Base-by-base conservation (phyloP, 352 stramenopile species). In the Pseudoperonospora humuli region DNA sequence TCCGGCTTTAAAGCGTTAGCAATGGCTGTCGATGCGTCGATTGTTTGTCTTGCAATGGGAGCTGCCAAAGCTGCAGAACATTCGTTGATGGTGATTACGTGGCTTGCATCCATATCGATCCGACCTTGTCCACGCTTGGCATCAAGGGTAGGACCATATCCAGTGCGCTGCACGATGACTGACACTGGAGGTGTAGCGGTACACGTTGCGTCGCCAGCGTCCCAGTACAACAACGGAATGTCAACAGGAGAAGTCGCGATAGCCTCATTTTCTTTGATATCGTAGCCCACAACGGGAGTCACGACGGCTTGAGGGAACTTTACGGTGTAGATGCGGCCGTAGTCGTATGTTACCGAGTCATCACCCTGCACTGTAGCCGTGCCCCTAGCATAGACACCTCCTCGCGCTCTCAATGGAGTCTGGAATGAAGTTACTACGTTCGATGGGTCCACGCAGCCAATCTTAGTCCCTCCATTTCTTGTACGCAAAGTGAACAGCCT, bases 281-380 rank as follows among this genome's bases (percentile, higher is more conserved):
- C 50, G 17, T 45, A 52, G 17, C 27, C 35, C 7, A 25, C 27
- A 42, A 21, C n/a, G 34, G 55, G 39, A 11, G 29, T 28, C n/a
- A 10, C 61, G 45, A 87, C 64, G 0, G 69, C 17, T 20, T 73
- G 62, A 10, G 67, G 53, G 26, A 90, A 88, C 14, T 39, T 60
- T 1, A 87, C 43, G 0, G 34, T 62, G 60, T 87, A 90, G 24
- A 67, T 75, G 57, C 77, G 70, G 10, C 80, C 80, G 45, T 57
- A 90, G 50, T 93, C 75, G 67, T 80, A 93, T 1, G 50, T 46
- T 0, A 69, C 60, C 9, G 63, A 62, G 50, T 75, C 71, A 33
- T 83, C 63, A n/a, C 77, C 77, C 27, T 67, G 67, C 0, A 37
- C 42, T 1, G 56, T 34, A 13, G 87, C 72, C 0, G 35, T 49